These are phyloP conservation scores for Phytophthora hibernalis DNA, from an alignment of 352 stramenopile species.

Conservation along the genomic window DNA sequence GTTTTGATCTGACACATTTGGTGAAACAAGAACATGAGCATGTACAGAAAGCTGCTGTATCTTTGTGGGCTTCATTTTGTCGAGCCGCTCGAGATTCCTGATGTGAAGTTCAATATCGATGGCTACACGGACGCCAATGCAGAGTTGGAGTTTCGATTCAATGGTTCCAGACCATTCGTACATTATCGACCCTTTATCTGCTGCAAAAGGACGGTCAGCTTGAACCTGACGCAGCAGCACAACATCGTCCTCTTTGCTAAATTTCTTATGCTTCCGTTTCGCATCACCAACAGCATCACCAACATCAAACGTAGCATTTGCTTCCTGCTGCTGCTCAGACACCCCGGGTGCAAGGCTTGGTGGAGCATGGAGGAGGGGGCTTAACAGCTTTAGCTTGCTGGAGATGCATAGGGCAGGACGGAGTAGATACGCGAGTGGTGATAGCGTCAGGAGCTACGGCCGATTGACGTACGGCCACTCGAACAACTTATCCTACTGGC, in stretches of 20 bases:
- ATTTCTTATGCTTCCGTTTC: background rate
- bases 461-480: background rate
- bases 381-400: background rate
- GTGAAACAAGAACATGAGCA: background rate
- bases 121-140: background rate
- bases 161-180: background rate
- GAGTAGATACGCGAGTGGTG: background rate
- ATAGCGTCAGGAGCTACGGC: background rate
- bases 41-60: background rate
- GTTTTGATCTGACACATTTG: background rate
- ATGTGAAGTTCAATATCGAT: background rate
- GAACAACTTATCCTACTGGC: background rate
- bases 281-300: background rate
- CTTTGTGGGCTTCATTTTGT: background rate
- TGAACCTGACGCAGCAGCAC: background rate
- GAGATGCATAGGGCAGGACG: background rate
- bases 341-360: background rate
- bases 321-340: background rate
- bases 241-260: conserved; percentile 1
- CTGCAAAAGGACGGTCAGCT: background rate
- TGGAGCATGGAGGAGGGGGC: background rate
- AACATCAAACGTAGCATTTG: background rate
- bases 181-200: background rate
- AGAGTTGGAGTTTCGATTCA: background rate
- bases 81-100: background rate